Percentiles rank a stretch among this genome's conserved stretches.
Conservation (phyloP, 1,284 basidiomycete genomes). For the Crepidotus sp. region DNA sequence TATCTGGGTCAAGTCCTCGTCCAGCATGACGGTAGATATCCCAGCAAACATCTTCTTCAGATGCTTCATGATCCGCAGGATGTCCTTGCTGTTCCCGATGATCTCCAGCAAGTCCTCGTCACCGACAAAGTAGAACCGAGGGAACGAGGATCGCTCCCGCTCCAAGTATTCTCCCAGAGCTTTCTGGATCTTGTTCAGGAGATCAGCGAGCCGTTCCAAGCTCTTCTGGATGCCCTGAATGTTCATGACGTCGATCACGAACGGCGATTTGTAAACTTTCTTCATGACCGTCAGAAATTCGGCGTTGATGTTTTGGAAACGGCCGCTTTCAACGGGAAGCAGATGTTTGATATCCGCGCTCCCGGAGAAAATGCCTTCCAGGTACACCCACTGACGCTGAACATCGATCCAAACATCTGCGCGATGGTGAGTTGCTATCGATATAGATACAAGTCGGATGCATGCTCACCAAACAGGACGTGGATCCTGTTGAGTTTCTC, state of each 20-base stretch:
- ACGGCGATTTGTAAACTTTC: conserved; percentile 98
- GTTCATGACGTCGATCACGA: conserved; percentile 94
- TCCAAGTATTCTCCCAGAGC: conserved; percentile 99
- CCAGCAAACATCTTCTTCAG: conserved; percentile 99
- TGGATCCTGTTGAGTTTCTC: conserved; percentile 93
- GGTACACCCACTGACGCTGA: conserved; percentile 98
- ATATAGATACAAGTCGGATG: neutral
- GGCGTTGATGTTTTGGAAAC: conserved; percentile 98
- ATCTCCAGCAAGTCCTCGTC: conserved; percentile 99
- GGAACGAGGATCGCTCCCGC: conserved; percentile 94
- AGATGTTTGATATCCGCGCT: conserved; percentile 98
- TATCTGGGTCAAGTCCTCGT: conserved; percentile 82
- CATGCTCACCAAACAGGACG: conserved; percentile 76
- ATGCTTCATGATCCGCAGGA: conserved; percentile 95
- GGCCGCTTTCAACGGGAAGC: conserved; percentile 91
- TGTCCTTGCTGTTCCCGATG: conserved; percentile 99
- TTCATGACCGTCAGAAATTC: conserved; percentile 99
- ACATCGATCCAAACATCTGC: conserved; percentile 98
- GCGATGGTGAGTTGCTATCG: neutral
- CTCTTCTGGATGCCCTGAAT: conserved; percentile 96
- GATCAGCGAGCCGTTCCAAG: conserved; percentile 91
- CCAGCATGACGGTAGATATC: conserved; percentile 82
- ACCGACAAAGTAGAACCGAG: conserved; percentile 99
- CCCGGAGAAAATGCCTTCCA: conserved; percentile 99
- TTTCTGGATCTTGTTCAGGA: conserved; percentile 98